Base-by-base conservation (phyloP, 2,329 filamentous ascomycete species). In the Knoxdaviesia capensis region DNA sequence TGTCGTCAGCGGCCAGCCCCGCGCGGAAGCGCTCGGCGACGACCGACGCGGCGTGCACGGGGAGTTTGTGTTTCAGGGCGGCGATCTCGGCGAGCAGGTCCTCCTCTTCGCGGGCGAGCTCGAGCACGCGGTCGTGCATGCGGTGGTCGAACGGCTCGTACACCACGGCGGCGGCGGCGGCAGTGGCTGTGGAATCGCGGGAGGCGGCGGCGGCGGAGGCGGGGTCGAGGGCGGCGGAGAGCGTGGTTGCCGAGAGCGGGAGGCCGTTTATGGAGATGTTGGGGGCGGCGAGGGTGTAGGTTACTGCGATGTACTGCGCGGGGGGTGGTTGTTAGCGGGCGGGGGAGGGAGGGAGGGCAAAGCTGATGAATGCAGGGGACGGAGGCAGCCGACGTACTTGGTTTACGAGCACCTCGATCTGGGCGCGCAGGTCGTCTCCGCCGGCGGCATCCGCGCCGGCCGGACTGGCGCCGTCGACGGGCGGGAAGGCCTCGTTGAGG, bases 401-500 rank as follows among this genome's bases (percentile, higher is more conserved):
- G 43, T 72, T 63, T 8, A 79, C 70, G 3, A 77, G 62, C 47
- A 62, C 57, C 50, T 77, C 74, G 28, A 80, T 76, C 40, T 66
- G 61, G 46, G 62, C 62, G 43, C 74, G 63, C 51, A 78, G 56
- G 47, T 70, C 68, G 53, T 77, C 74, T 3, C 20, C 20, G 20
- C 20, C 20, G 20, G 20, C 20, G 20, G 20, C 20, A 20, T 3
- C 20, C 20, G 20, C 20, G 20, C 20, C 20, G 45, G 70, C 67
- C 20, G 59, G 60, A 8, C 53, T 55, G 7, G 54, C 54, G 29
- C 51, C 56, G 41, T 53, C 54, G 32, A 76, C 68, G 0, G 73
- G 72, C 29, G 81, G 81, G 43, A 87, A 74, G 41, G 73, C 74
- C 50, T 71, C 67, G 56, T 76, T 66, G 45, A 88, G 69, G 54